phyloP scores from a whole-genome alignment of 352 stramenopile species.

The Globisporangium okanoganense region DNA sequence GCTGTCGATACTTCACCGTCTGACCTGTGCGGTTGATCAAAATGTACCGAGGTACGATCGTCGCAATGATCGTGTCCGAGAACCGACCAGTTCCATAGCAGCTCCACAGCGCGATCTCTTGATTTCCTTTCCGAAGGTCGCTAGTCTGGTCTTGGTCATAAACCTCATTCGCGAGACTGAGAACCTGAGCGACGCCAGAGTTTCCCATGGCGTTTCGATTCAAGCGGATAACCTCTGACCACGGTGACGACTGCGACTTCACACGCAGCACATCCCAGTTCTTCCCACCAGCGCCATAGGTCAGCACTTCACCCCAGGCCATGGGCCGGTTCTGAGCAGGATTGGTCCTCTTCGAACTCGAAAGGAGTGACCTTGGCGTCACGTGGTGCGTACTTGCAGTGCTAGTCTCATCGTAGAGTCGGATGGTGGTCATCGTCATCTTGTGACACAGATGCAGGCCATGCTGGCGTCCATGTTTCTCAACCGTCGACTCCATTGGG shows the following conservation, averaged over 20 bases:
- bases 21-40: constrained; percentile 85
- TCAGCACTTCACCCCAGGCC: constrained; percentile 71
- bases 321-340: constrained; percentile 77
- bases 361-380: constrained; percentile 67
- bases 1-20: constrained; percentile 83
- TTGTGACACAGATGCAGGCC: constrained; percentile 85
- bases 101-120: constrained; percentile 84
- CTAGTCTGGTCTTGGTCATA: constrained; percentile 53
- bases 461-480: constrained; percentile 55
- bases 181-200: constrained; percentile 80
- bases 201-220: constrained; percentile 89
- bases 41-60: constrained; percentile 83
- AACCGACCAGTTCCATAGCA: constrained; percentile 80
- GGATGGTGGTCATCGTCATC: constrained; percentile 85
- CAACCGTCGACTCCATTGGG: constrained; percentile 51
- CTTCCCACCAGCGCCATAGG: constrained; percentile 68
- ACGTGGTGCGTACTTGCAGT: constrained; percentile 82
- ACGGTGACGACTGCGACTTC: constrained; percentile 67
- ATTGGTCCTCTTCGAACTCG: constrained; percentile 73
- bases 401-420: constrained; percentile 83
- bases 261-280: constrained; percentile 84
- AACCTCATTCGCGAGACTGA: constrained; percentile 76
- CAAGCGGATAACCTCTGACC: constrained; percentile 82
- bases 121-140: constrained; percentile 58
- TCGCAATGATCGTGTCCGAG: constrained; percentile 84